phyloP scores from a whole-genome alignment of 331 rosid species.

The Dryas integrifolia region DNA sequence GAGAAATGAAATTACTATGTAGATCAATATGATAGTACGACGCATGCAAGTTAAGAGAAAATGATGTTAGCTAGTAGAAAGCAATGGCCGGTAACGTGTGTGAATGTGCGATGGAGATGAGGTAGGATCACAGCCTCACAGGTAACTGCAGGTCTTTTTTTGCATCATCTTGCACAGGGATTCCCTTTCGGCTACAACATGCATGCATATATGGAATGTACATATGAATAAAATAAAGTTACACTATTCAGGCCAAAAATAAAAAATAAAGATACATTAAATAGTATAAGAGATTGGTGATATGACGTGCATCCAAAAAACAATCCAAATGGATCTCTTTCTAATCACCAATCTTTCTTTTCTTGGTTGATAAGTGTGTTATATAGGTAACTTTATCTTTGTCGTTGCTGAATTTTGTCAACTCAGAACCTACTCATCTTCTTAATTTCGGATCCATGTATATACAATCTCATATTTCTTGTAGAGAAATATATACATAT shows the following conservation, averaged over 20 bases:
- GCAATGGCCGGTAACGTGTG: no score
- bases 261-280: no score
- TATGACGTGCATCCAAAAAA: not conserved
- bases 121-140: not conserved
- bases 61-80: not conserved
- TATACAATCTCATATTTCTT: no score
- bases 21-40: no score
- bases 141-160: conserved; percentile 10
- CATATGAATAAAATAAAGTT: no score
- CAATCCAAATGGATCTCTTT: not conserved
- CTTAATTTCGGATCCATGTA: no score
- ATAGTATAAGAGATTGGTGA: no score
- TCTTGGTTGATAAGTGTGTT: not conserved
- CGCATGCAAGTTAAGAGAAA: no score
- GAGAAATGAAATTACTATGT: no score
- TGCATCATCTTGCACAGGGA: conserved; percentile 5
- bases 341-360: not conserved
- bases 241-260: no score
- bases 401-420: not conserved
- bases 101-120: conserved; percentile 21
- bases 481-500: no score
- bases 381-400: not conserved
- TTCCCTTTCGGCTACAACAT: conserved; percentile 20
- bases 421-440: no score
- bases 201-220: conserved; percentile 8